A percentile compares a stretch with the other conserved stretches of the same genome.
Conservation (phyloP, 164 flowering plant genomes). For the Piper longum region DNA sequence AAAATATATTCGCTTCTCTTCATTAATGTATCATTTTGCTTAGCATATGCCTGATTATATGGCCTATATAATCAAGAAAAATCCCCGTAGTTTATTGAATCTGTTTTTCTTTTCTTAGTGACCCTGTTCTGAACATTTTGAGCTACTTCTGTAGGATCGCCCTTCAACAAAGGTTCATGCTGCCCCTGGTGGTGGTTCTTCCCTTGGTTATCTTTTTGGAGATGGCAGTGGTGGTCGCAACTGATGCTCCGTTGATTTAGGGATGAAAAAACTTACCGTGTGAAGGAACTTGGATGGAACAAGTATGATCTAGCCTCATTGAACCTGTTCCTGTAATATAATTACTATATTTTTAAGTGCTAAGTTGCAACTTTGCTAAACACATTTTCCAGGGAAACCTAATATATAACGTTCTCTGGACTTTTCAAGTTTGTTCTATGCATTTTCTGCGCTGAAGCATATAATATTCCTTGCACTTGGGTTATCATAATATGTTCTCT, state of each 20-base stretch:
- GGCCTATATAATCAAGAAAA: no score
- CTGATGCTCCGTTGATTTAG: not conserved
- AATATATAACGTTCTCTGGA: not conserved
- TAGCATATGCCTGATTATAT: no score
- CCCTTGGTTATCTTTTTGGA: constrained; percentile 11
- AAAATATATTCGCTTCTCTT: not conserved
- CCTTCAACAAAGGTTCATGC: constrained; percentile 14
- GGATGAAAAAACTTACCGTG: not conserved
- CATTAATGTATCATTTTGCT: not conserved
- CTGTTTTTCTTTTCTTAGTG: not conserved
- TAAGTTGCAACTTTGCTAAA: not conserved
- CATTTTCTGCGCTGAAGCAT: no score
- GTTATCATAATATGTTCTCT: no score
- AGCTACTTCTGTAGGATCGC: constrained; percentile 12
- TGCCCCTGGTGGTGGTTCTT: constrained; percentile 15
- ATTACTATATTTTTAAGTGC: not conserved
- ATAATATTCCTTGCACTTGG: no score
- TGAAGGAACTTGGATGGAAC: not conserved
- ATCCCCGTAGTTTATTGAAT: not conserved
- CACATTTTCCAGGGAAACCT: not conserved
- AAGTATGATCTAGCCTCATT: no score
- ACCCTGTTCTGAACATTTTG: not conserved
- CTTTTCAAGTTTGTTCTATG: not conserved
- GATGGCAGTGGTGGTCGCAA: constrained; percentile 4
- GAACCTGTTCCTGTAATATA: not conserved